Conservation (phyloP, 2,329 filamentous ascomycete genomes). For the Neonectria coccinea region DNA sequence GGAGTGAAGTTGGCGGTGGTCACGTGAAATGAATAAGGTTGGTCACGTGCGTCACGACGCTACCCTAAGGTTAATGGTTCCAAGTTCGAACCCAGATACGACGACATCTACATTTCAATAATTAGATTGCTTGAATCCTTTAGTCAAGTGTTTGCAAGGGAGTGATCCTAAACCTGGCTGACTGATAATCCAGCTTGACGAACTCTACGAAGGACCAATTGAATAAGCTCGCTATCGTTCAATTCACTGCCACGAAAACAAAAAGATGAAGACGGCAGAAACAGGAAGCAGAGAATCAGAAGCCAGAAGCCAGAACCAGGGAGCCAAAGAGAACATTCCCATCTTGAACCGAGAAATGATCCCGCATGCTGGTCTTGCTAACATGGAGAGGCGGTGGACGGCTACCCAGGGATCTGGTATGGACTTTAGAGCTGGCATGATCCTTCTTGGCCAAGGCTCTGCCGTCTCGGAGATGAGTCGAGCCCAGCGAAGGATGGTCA, state of each 20-base stretch:
- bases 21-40: conserved; percentile 16
- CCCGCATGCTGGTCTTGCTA: background rate
- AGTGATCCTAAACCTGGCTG: too few species aligned
- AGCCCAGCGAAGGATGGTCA: background rate
- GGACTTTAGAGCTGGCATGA: conserved; percentile 18
- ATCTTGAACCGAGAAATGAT: background rate
- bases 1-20: conserved; percentile 28
- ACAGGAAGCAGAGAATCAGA: background rate
- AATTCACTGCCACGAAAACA: too few species aligned
- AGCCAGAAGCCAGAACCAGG: background rate
- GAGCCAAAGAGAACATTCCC: background rate
- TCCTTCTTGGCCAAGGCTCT: conserved; percentile 1
- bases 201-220: too few species aligned
- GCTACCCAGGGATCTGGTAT: conserved; percentile 19
- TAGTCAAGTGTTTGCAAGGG: too few species aligned
- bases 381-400: conserved; percentile 1
- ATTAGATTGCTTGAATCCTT: too few species aligned
- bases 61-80: background rate
- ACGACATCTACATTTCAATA: too few species aligned
- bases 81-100: too few species aligned
- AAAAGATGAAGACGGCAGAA: too few species aligned
- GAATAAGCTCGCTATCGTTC: too few species aligned
- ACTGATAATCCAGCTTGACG: too few species aligned
- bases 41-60: background rate
- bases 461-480: background rate